Evolutionary conservation across 129 eudicot species (phyloP), one percentile per base, ranked within the genome.

Genomic region (Mikania micrantha): DNA sequence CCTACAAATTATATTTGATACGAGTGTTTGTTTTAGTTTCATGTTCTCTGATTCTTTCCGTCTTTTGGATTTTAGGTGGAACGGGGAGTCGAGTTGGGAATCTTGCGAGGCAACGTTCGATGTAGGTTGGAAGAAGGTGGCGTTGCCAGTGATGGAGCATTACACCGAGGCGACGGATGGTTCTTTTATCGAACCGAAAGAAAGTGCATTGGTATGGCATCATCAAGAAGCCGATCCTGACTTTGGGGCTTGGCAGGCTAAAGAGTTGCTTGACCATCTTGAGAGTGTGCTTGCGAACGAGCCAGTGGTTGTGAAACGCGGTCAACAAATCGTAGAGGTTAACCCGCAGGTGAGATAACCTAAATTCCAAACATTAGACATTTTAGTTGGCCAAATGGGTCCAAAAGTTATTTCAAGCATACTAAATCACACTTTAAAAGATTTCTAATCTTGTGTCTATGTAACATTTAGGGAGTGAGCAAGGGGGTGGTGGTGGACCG

Each of bases 381-480:
- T 32, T 32, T 32, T 28, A 28, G 5, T 96, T 91, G 31, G 88
- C 88, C n/a, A n/a, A n/a, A n/a, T n/a, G n/a, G n/a, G n/a, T n/a
- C n/a, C n/a, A n/a, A n/a, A n/a, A n/a, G n/a, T n/a, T n/a, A n/a
- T n/a, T n/a, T n/a, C n/a, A n/a, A n/a, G n/a, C n/a, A n/a, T n/a
- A n/a, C n/a, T n/a, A n/a, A n/a, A n/a, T n/a, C n/a, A n/a, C n/a
- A n/a, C n/a, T n/a, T n/a, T n/a, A n/a, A n/a, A n/a, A n/a, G n/a
- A n/a, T n/a, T n/a, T n/a, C n/a, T n/a, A n/a, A n/a, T n/a, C n/a
- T n/a, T n/a, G n/a, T n/a, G n/a, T n/a, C n/a, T n/a, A n/a, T n/a
- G n/a, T n/a, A n/a, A n/a, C n/a, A n/a, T n/a, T n/a, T 8, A 91
- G 97, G 97, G 90, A 44, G 97, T 91, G 45, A 84, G 96, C 87